phyloP scores from a whole-genome alignment of 139 green algal genomes.

The Tetraselmis chui region DNA sequence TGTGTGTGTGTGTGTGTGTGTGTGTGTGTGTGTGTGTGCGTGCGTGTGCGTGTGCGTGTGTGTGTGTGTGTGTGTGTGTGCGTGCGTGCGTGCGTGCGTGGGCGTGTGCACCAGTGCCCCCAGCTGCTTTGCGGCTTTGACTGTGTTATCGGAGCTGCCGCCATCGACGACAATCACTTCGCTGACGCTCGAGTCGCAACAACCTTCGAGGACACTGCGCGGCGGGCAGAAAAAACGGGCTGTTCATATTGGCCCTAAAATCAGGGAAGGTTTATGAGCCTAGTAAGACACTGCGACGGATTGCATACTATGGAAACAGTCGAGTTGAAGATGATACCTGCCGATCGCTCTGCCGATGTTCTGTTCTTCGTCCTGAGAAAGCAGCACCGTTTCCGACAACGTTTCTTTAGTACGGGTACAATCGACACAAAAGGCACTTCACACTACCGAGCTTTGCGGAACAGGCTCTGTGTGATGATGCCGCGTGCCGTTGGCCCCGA shows the following conservation, averaged over 20 bases:
- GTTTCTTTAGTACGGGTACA: not conserved
- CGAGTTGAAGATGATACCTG: not conserved
- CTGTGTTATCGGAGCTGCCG: conserved; percentile 24
- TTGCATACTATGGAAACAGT: not conserved
- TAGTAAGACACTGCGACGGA: not conserved
- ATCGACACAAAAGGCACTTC: too few species aligned
- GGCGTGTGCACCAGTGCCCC: not conserved
- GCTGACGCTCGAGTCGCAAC: not conserved
- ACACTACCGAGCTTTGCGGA: too few species aligned
- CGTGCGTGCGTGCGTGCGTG: too few species aligned
- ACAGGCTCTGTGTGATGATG: not conserved
- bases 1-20: not conserved
- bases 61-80: not conserved
- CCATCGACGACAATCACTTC: conserved; percentile 34
- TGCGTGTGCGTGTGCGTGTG: too few species aligned
- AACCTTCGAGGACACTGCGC: not conserved
- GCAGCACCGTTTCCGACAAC: not conserved
- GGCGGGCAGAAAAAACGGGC: not conserved
- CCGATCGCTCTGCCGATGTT: not conserved
- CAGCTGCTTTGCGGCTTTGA: not conserved
- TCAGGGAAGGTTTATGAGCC: not conserved
- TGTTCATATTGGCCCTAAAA: not conserved
- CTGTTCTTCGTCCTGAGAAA: not conserved
- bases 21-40: too few species aligned
- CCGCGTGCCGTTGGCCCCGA: too few species aligned